A percentile compares a stretch with the other conserved stretches of the same genome.
Conservation (phyloP, 2,329 filamentous ascomycete species). For the Chrysoporthe puriensis region DNA sequence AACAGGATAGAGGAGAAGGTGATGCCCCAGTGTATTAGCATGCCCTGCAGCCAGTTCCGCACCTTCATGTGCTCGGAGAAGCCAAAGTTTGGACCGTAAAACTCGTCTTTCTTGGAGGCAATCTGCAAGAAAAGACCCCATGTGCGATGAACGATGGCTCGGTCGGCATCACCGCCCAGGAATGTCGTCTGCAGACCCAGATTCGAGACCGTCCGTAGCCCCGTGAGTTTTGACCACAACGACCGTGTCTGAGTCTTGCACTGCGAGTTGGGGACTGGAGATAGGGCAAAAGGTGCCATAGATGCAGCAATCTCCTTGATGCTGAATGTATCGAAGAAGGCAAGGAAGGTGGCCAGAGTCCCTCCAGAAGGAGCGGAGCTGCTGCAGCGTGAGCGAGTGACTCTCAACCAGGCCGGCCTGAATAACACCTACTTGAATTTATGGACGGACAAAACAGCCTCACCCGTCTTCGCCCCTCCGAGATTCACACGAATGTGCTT, state of each 20-base stretch:
- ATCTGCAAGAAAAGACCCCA: slow-evolving; percentile 63
- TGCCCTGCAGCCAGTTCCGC: slow-evolving; percentile 53
- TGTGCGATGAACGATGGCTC: slow-evolving; percentile 60
- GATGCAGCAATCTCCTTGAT: slow-evolving; percentile 51
- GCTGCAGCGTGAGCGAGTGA: neutral
- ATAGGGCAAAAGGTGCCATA: slow-evolving; percentile 57
- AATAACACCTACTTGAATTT: slow-evolving; percentile 41
- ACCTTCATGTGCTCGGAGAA: slow-evolving; percentile 59
- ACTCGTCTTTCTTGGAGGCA: slow-evolving; percentile 47
- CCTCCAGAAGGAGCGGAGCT: slow-evolving; percentile 61
- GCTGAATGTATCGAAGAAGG: slow-evolving; percentile 56
- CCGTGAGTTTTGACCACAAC: slow-evolving; percentile 52
- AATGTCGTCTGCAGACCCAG: slow-evolving; percentile 62
- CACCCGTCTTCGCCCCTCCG: slow-evolving; percentile 51
- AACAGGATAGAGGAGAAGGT: slow-evolving; percentile 49
- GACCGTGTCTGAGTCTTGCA: slow-evolving; percentile 38
- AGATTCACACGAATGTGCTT: slow-evolving; percentile 54
- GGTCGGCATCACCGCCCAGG: slow-evolving; percentile 53
- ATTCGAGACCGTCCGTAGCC: slow-evolving; percentile 51
- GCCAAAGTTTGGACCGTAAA: slow-evolving; percentile 65
- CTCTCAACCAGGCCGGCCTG: neutral
- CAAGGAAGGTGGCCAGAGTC: slow-evolving; percentile 69
- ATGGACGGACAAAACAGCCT: slow-evolving; percentile 57
- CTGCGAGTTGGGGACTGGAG: slow-evolving; percentile 55
- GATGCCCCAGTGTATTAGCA: slow-evolving; percentile 54